Base-by-base conservation (phyloP, 306 rosid species). In the Quercus suber region DNA sequence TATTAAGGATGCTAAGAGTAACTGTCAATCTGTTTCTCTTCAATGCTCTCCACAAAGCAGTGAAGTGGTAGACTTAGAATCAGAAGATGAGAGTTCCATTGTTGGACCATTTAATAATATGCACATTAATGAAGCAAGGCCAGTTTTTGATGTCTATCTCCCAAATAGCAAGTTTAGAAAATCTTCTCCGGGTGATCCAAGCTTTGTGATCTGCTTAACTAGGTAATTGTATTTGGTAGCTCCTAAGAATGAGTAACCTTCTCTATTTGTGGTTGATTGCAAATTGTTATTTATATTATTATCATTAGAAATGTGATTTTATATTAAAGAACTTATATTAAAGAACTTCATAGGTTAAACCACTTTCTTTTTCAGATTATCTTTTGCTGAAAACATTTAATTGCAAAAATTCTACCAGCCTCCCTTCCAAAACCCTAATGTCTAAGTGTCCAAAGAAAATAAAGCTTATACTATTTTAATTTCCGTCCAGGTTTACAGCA, bases 111-210 rank as follows among this genome's bases (percentile, higher is more conserved):
- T 94, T 43, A 79, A 82, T 37, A 68, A 75, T 41, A 20, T 91
- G 88, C 90, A 85, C 53, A 83, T 92, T 33, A 73, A 81, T 35
- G 89, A 89, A 60, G 72, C 74, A 35, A 84, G 80, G 82, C 95
- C 87, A 35, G 80, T 84, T 79, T 92, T 89, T 82, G 92, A 92
- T 81, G 87, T 89, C 79, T 89, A 84, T 87, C 95, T 82, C 33
- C 99, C 99, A 65, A 93, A 92, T 78, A 88, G 87, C 89, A 89
- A 86, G 81, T 94, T 94, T 85, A 89, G 83, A 79, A 94, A 92
- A 77, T 89, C 97, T 56, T 87, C 86, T 73, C 93, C 97, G 0
- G 97, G 95, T 25, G 85, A 87, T 80, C 93, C 98, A 14, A 78
- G 77, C 78, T 92, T 94, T 81, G 68, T 86, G 70, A 76, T 92